Percentiles rank a stretch among this genome's conserved stretches.
These are phyloP conservation scores for Mortierella sp. DNA, from an alignment of 371 early-diverging fungal species.

Conservation along the genomic window DNA sequence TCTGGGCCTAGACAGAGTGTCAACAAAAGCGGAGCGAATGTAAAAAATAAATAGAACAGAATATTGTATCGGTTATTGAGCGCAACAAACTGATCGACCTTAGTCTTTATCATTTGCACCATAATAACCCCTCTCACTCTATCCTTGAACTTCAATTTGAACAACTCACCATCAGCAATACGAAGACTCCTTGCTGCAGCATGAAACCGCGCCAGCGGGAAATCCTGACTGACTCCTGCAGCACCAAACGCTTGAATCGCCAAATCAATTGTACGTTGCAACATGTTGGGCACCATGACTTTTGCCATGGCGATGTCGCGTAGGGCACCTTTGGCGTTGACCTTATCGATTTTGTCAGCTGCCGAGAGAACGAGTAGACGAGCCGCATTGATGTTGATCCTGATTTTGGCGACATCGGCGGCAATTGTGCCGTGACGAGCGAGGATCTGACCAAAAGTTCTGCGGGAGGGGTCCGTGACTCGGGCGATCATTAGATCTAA, in stretches of 20 bases:
- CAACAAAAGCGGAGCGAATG: too few relatives aligned
- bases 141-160: too few relatives aligned
- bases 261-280: conserved; percentile 81
- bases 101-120: neutral
- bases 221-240: conserved; percentile 91
- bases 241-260: conserved; percentile 97
- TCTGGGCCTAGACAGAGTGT: neutral
- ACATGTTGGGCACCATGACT: conserved; percentile 86
- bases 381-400: conserved; percentile 93
- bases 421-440: conserved; percentile 87
- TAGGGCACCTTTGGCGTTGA: conserved; percentile 89
- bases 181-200: conserved; percentile 89
- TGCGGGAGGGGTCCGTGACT: conserved; percentile 85
- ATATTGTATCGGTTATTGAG: neutral
- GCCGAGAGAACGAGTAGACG: conserved; percentile 92
- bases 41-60: neutral
- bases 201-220: conserved; percentile 88
- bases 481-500: conserved; percentile 89
- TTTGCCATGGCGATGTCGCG: conserved; percentile 97
- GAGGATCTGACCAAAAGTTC: conserved; percentile 89
- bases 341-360: conserved; percentile 91
- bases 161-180: conserved; percentile 91
- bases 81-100: neutral
- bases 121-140: neutral
- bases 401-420: conserved; percentile 85